phyloP scores from a whole-genome alignment of 2,329 filamentous ascomycete species.

The Sarocladium strictum region DNA sequence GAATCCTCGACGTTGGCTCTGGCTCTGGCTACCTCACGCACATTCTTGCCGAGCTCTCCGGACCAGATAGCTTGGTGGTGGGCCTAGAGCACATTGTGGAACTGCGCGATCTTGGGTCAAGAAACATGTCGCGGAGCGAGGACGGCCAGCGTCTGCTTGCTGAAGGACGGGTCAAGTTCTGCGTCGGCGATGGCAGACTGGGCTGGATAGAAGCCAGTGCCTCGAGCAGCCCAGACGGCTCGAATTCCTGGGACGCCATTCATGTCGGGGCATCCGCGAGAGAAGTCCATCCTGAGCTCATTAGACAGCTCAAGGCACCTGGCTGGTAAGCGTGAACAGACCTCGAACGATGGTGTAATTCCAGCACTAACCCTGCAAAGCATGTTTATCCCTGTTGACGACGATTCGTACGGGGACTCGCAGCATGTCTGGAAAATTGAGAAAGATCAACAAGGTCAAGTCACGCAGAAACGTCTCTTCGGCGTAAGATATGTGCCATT shows the following conservation, averaged over 20 bases:
- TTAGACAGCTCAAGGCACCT: slow-evolving; percentile 72
- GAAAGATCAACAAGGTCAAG: slow-evolving; percentile 59
- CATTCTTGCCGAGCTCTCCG: slow-evolving; percentile 74
- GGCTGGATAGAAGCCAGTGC: slow-evolving; percentile 47
- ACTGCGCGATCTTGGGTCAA: slow-evolving; percentile 55
- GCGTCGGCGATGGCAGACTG: slow-evolving; percentile 67
- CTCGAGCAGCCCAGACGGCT: slow-evolving; percentile 36
- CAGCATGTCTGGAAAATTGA: slow-evolving; percentile 72
- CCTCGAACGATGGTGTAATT: background rate
- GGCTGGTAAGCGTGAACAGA: slow-evolving; percentile 46
- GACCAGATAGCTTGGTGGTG: slow-evolving; percentile 47
- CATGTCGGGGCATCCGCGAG: slow-evolving; percentile 87
- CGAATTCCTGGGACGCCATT: slow-evolving; percentile 77
- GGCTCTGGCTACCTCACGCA: slow-evolving; percentile 84
- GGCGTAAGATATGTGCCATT: slow-evolving; percentile 73
- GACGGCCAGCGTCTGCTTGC: slow-evolving; percentile 56
- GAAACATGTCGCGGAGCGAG: slow-evolving; percentile 59
- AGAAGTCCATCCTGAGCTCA: slow-evolving; percentile 63
- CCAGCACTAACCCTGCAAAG: slow-evolving; percentile 23
- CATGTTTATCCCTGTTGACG: slow-evolving; percentile 73
- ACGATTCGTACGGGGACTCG: slow-evolving; percentile 33
- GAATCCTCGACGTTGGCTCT: slow-evolving; percentile 68
- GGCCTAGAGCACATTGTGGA: slow-evolving; percentile 69
- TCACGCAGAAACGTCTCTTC: slow-evolving; percentile 57
- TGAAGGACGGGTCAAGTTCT: slow-evolving; percentile 61